Base-by-base conservation (phyloP, 2,329 filamentous ascomycete species). In the Anthostomella pinea region DNA sequence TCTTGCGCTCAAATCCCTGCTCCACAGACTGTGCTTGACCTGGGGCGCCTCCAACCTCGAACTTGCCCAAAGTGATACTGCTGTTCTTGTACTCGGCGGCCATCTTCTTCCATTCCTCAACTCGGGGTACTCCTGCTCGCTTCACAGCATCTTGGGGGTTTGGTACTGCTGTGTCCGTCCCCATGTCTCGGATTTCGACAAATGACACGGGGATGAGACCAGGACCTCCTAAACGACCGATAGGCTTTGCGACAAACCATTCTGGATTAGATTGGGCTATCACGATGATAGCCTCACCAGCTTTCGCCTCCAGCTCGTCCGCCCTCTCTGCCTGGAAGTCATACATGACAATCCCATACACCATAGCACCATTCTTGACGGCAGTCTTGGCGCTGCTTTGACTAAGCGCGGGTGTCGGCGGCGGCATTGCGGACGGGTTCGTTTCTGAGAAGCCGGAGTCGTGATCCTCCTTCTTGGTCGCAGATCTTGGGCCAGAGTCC, bases 51-150 rank as follows among this genome's bases (percentile, higher is more conserved):
- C 77, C 72, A 40, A 68, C 72, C 53, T 91, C 87, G 51, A 94
- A 91, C 65, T 91, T 95, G 50, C 93, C 93, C 26, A 98, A 70
- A 0, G 90, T 91, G 59, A 98, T 97, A 66, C 93, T 97, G 62
- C 90, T 95, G 62, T 97, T 96, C 72, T 98, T 98, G 68, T 98
- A 98, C 48, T 96, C 91, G 38, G 91, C 91, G 1, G 93, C 90
- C 88, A 96, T 96, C 68, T 94, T 95, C 72, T 98, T 98, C 93
- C 93, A 98, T 56, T 98, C 93, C 59, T 98, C 93, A 3, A 98
- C 93, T 55, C 83, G 85, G 9, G 93, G 93, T 6, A 98, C 90
- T 14, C 91, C 90, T 2, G 93, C 93, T 52, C 83, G 82, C 53
- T 81, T 79, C 38, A 98, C 87, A 1, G 93, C 91, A 19, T 90